Percentiles rank a stretch among this genome's conserved stretches.
These are phyloP conservation scores for Populus nigra DNA, from an alignment of 345 rosid species.

Conservation along the genomic window DNA sequence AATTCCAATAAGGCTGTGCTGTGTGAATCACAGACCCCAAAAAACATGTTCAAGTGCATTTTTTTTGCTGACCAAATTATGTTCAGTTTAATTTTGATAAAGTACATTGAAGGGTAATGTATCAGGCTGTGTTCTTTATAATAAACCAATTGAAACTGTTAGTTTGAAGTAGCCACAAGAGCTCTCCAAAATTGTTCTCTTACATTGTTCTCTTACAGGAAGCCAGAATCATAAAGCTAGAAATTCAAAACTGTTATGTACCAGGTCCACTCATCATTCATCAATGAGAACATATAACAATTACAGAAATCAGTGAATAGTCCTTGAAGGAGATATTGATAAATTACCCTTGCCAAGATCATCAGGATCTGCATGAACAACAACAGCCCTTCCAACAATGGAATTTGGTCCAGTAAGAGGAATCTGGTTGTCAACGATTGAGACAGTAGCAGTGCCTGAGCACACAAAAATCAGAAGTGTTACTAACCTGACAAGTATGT, in stretches of 20 bases:
- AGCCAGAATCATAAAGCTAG: neutral
- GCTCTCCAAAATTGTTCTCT: neutral
- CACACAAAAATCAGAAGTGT: slow-evolving; percentile 4
- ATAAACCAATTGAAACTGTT: neutral
- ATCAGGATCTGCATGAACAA: slow-evolving; percentile 89
- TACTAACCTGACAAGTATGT: neutral
- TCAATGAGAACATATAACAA: neutral
- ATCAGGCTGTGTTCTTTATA: neutral
- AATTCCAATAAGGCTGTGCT: neutral
- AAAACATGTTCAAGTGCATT: neutral
- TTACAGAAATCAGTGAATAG: neutral
- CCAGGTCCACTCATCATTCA: neutral
- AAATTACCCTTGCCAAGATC: slow-evolving; percentile 92
- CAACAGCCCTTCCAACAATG: slow-evolving; percentile 90
- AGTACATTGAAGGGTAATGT: too few species aligned
- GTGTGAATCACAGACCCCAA: neutral
- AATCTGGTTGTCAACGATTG: slow-evolving; percentile 66
- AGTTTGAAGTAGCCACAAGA: neutral
- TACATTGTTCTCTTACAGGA: neutral
- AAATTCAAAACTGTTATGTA: neutral
- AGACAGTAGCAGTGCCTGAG: slow-evolving; percentile 67
- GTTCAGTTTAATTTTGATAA: neutral
- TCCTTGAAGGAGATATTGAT: neutral
- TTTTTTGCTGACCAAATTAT: neutral
- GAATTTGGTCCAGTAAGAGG: slow-evolving; percentile 79